A percentile compares a stretch with the other conserved stretches of the same genome.
phyloP scores from a whole-genome alignment of 495 filamentous ascomycete species.

The Terfezia boudieri region DNA sequence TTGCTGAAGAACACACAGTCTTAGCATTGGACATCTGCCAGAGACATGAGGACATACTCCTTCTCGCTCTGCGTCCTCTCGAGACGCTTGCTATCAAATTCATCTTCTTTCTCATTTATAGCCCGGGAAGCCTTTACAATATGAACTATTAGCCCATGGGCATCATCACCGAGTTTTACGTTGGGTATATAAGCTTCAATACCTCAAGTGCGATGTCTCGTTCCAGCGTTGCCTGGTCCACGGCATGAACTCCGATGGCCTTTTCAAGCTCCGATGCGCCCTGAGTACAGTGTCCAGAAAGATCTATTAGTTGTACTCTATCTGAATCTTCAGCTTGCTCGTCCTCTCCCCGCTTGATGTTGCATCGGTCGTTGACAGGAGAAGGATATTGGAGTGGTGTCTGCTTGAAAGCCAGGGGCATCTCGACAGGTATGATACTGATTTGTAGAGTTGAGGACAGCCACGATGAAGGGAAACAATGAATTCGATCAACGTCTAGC shows the following conservation, averaged over 20 bases:
- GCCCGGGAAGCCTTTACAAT: constrained; percentile 44
- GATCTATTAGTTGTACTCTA: not conserved
- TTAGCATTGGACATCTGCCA: no score
- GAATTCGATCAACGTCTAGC: no score
- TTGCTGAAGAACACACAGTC: constrained; percentile 2
- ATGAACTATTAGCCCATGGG: no score
- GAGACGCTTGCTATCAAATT: constrained; percentile 65
- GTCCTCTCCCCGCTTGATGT: not conserved
- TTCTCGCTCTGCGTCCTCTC: constrained; percentile 48
- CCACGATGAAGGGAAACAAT: no score
- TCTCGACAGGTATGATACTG: not conserved
- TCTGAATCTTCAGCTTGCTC: no score
- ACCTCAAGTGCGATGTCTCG: not conserved
- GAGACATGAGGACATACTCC: constrained; percentile 21
- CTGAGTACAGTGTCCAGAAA: not conserved
- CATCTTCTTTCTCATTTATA: constrained; percentile 62
- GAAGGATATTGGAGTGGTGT: not conserved
- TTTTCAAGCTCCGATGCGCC: not conserved
- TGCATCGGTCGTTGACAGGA: not conserved
- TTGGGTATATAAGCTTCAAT: no score
- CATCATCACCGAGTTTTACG: no score
- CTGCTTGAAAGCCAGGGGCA: not conserved
- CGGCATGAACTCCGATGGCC: not conserved
- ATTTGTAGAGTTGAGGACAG: no score
- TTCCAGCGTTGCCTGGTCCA: not conserved